Evolutionary conservation across 2,329 filamentous ascomycete genomes (phyloP), one percentile per base, ranked within the genome.

Genomic region (Fusarium papillatum): DNA sequence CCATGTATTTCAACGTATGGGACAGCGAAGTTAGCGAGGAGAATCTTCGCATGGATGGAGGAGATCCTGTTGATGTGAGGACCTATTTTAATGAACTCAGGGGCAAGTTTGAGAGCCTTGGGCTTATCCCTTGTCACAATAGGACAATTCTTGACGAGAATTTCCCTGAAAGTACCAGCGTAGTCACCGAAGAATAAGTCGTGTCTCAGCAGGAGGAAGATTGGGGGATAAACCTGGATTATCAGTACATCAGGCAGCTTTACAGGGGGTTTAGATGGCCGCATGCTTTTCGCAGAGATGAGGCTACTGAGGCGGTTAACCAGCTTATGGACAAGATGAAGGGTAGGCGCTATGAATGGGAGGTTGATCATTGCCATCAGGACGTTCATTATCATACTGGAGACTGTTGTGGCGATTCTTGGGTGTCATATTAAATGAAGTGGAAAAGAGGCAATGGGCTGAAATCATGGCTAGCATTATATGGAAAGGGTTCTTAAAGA

Each of bases 251-350:
- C 24, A 60, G 69, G 4, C 59, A 72, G 43, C 22, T 64, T 1
- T 72, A 72, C 39, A 19, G 43, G 14, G 36, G 59, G 4, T 22
- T 61, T 11, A 60, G 53, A 1, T 72, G 69, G 70, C 64, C 64
- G 0, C 3, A 34, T 8, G 43, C 22, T 4, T 66, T 65, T 17
- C n/a, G 8, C 7, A 61, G 6, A 22, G 31, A 66, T 19, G 60
- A 57, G 17, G 69, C 50, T 31, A 39, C 64, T 3, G 1, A 43
- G 31, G 34, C 34, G 22, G 59, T 64, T 5, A 19, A 64, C 10
- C n/a, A 24, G 4, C 26, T 50, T 5, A 71, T 71, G 60, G 34
- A 60, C 9, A 29, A 53, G 3, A 29, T 53, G 16, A 11, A 19
- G 16, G 9, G 11, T 7, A 53, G 2, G 16, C 24, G 48, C 14